Conservation (phyloP, 495 filamentous ascomycete species). For the Thermothielavioides terrestris region DNA sequence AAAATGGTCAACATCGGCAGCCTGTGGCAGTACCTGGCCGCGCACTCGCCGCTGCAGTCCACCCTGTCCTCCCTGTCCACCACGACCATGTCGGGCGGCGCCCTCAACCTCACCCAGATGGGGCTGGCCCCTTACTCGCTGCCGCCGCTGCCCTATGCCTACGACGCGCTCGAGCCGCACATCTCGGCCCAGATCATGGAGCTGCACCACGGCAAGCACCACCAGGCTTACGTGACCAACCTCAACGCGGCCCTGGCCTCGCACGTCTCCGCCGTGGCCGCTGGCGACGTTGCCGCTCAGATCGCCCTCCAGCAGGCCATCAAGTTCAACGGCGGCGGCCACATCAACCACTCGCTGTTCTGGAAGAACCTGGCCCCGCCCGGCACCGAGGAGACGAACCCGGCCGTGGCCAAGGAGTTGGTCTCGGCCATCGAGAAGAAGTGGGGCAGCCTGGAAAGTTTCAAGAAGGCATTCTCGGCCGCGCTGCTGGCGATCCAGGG, state of each 20-base stretch:
- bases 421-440: constrained; percentile 54
- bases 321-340: constrained; percentile 88
- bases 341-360: constrained; percentile 88
- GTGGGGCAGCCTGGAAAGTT: constrained; percentile 56
- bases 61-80: neutral
- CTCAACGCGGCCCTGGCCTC: constrained; percentile 54
- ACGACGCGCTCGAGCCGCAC: constrained; percentile 73
- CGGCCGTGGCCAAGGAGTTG: constrained; percentile 50
- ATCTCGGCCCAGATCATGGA: constrained; percentile 96
- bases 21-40: constrained; percentile 22
- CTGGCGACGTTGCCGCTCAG: constrained; percentile 49
- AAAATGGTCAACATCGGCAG: constrained; percentile 27
- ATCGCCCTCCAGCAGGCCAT: constrained; percentile 69
- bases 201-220: constrained; percentile 65
- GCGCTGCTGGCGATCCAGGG: constrained; percentile 51
- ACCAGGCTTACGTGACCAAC: constrained; percentile 64
- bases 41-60: constrained; percentile 18
- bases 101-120: constrained; percentile 23
- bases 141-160: constrained; percentile 36
- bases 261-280: constrained; percentile 39
- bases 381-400: constrained; percentile 53
- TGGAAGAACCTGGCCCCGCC: constrained; percentile 86
- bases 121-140: constrained; percentile 28
- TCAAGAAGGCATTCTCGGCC: constrained; percentile 70
- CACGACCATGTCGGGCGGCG: constrained; percentile 8